Conservation (phyloP, 1,284 basidiomycete genomes). For the Bondarzewia mesenterica region DNA sequence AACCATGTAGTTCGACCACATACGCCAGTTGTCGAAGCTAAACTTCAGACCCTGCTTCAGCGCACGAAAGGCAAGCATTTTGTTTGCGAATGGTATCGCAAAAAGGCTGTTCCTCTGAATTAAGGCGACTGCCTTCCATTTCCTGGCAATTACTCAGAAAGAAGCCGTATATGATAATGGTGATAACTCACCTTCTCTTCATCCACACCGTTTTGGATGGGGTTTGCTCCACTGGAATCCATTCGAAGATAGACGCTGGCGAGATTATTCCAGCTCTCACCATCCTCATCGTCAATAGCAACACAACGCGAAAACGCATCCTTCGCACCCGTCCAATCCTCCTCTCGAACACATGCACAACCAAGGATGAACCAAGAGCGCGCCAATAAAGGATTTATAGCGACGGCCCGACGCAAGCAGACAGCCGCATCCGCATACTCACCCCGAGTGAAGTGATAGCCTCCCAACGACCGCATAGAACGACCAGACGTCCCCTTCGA, state of each 20-base stretch:
- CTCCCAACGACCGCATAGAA: slow-evolving; percentile 87
- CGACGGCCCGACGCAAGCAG: slow-evolving; percentile 68
- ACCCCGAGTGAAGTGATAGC: slow-evolving; percentile 66
- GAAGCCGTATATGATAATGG: background rate
- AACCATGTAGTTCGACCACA: slow-evolving; percentile 98
- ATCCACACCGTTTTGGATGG: slow-evolving; percentile 13
- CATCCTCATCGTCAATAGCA: slow-evolving; percentile 90
- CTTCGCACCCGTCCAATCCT: slow-evolving; percentile 80
- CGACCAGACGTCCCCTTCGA: slow-evolving; percentile 78
- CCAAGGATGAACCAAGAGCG: slow-evolving; percentile 95
- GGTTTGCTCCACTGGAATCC: slow-evolving; percentile 32
- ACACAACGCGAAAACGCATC: slow-evolving; percentile 86
- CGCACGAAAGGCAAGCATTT: slow-evolving; percentile 89
- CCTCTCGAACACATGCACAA: slow-evolving; percentile 75
- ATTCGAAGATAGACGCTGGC: slow-evolving; percentile 91
- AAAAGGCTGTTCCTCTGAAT: background rate
- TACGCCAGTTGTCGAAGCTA: slow-evolving; percentile 89
- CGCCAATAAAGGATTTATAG: slow-evolving; percentile 84
- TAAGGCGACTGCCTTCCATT: background rate
- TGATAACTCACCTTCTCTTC: slow-evolving; percentile 20
- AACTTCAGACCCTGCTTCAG: slow-evolving; percentile 84
- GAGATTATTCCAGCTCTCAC: slow-evolving; percentile 97
- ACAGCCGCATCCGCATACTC: slow-evolving; percentile 60
- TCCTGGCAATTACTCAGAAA: background rate
- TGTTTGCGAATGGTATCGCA: slow-evolving; percentile 53